Conservation (phyloP, 1,139 yeast species). For the Hanseniaspora uvarum region DNA sequence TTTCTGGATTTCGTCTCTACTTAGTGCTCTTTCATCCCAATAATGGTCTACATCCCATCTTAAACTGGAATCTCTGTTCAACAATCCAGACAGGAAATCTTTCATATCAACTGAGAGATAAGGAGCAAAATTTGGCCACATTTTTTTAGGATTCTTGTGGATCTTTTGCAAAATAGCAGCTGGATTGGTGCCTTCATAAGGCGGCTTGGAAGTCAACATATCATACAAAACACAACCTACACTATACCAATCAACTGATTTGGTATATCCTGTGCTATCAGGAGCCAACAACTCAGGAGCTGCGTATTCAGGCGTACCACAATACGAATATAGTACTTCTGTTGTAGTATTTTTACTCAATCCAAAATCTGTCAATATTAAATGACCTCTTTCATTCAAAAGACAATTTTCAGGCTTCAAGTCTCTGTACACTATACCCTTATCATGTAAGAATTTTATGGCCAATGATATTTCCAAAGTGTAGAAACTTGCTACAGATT, state of each 20-base stretch:
- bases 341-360: slow-evolving; percentile 62
- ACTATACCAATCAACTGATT: slow-evolving; percentile 94
- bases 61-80: slow-evolving; percentile 65
- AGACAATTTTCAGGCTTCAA: slow-evolving; percentile 89
- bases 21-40: slow-evolving; percentile 25
- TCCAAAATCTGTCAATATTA: slow-evolving; percentile 87
- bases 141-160: slow-evolving; percentile 46
- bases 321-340: slow-evolving; percentile 51
- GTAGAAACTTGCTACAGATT: slow-evolving; percentile 68
- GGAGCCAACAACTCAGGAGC: slow-evolving; percentile 73
- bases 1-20: neutral
- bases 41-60: slow-evolving; percentile 57
- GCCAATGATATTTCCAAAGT: slow-evolving; percentile 83
- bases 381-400: slow-evolving; percentile 65
- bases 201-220: slow-evolving; percentile 83
- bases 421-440: slow-evolving; percentile 85
- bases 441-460: slow-evolving; percentile 62
- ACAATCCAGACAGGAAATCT: slow-evolving; percentile 60
- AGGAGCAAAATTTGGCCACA: slow-evolving; percentile 57
- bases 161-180: slow-evolving; percentile 75
- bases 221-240: slow-evolving; percentile 84
- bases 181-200: slow-evolving; percentile 82
- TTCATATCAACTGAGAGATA: slow-evolving; percentile 78
- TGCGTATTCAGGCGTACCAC: slow-evolving; percentile 93
- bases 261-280: slow-evolving; percentile 58